Evolutionary conservation across 208 protist genomes (phyloP), one percentile per base, ranked within the genome.

Genomic region (Wallacemonas sp.): DNA sequence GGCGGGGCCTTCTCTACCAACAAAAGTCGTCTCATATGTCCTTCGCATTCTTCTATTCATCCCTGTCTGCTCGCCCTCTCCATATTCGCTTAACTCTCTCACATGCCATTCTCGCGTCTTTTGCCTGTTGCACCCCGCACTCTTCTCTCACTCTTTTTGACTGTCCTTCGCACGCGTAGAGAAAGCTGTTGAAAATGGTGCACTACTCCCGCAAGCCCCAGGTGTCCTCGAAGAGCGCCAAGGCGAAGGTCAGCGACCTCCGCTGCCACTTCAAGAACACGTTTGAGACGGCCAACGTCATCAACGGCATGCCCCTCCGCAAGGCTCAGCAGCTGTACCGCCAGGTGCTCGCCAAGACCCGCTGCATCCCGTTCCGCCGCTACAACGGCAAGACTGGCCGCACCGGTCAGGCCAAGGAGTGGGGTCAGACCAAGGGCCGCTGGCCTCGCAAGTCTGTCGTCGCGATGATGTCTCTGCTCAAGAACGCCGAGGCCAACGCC

Each of bases 251-350:
- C 32, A 91, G 88, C 70, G 84, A 97, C 72, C 78, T 97, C 63
- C 85, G 92, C 36, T 96, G 94, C 81, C 92, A 97, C 89, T 73
- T 53, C 68, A 98, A 98, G 86, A 98, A 97, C 79, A 98, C 96
- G 41, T 89, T 88, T 62, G 90, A 98, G 79, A 97, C 92, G 10
- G 93, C 87, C 38, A 89, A 93, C 68, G 92, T 95, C 46, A 81
- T 98, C 73, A 91, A 92, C 68, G 94, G 94, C 48, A 97, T 97
- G 84, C 83, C 87, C 17, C 80, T 97, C 55, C 76, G 80, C 66
- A 97, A 96, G 83, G 94, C 96, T 3, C 85, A 96, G 73, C 81
- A 91, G 77, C 93, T 94, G 68, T 95, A 98, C 77, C 83, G 92
- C 45, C 89, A 97, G 70, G 94, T 98, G 57, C 81, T 98, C 64